These are phyloP conservation scores for Aspergillus fumigatiaffinis DNA, from an alignment of 2,329 filamentous ascomycete genomes.

Conservation along the genomic window DNA sequence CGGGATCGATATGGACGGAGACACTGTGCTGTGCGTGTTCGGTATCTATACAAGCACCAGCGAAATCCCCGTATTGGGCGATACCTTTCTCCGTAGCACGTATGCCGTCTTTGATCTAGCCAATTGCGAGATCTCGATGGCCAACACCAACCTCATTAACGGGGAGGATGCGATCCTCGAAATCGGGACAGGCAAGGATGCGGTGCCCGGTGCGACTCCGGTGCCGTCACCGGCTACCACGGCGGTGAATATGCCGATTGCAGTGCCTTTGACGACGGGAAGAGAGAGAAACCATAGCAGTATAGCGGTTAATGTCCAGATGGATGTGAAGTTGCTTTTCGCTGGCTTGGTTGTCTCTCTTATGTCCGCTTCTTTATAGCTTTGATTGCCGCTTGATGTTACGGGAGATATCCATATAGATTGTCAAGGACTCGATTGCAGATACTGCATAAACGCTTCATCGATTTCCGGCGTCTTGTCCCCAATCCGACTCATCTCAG, in stretches of 20 bases:
- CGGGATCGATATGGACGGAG: not conserved
- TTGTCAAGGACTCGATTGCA: not conserved
- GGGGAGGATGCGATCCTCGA: not conserved
- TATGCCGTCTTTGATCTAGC: not conserved
- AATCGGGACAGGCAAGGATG: not conserved
- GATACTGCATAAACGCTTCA: conserved; percentile 14
- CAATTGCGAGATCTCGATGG: not conserved
- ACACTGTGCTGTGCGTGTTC: not conserved
- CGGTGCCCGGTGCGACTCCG: not conserved
- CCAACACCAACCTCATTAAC: not conserved
- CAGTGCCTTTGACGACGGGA: not conserved
- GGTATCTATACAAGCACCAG: not conserved
- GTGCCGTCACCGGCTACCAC: not conserved
- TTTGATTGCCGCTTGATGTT: not conserved
- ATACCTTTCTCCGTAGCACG: not conserved
- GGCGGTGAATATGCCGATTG: not conserved
- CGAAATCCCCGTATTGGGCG: not conserved
- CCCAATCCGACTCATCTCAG: conserved; percentile 20
- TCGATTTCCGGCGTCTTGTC: conserved; percentile 18
- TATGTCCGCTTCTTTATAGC: not conserved
- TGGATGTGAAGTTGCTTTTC: not conserved
- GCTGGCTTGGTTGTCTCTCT: not conserved
- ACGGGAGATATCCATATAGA: not conserved
- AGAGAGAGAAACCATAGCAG: not conserved
- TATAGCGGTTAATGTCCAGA: not conserved